A percentile compares a stretch with the other conserved stretches of the same genome.
Evolutionary conservation across 768 basidiomycete species (phyloP).

Genomic region (Leccinum longicurvipes): DNA sequence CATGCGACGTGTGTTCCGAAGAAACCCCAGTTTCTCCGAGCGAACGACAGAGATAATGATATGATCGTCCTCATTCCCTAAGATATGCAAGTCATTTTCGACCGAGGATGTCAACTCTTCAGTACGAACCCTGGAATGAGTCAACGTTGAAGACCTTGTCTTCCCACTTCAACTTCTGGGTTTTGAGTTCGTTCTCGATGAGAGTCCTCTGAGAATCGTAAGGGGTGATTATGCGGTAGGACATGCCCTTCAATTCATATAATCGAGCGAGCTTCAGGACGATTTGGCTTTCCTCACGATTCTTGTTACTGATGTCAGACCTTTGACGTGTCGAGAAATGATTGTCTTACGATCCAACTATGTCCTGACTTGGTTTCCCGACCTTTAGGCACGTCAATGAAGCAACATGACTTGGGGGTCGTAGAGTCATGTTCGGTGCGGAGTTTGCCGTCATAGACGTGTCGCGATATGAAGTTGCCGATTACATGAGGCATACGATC

Average conservation of each 20-base stretch:
- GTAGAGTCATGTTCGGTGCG: constrained; percentile 49
- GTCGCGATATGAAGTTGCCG: constrained; percentile 63
- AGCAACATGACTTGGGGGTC: constrained; percentile 31
- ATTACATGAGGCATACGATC: constrained; percentile 83
- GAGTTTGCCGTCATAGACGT: constrained; percentile 59
- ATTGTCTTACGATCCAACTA: constrained; percentile 36
- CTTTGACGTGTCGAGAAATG: not conserved
- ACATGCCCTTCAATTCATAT: constrained; percentile 42
- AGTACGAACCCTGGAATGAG: constrained; percentile 66
- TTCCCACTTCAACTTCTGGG: constrained; percentile 47
- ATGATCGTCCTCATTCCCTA: constrained; percentile 79
- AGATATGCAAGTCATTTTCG: constrained; percentile 6
- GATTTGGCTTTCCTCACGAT: constrained; percentile 49
- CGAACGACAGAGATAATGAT: constrained; percentile 73
- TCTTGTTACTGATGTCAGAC: constrained; percentile 42
- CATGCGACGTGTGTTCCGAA: constrained; percentile 58
- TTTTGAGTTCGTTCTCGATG: constrained; percentile 56
- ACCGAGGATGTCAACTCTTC: not conserved
- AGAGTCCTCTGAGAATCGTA: constrained; percentile 67
- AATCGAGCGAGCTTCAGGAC: constrained; percentile 53
- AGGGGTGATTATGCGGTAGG: constrained; percentile 71
- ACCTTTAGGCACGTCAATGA: constrained; percentile 39
- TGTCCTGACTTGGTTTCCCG: constrained; percentile 23
- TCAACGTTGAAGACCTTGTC: constrained; percentile 78
- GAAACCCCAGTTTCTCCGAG: constrained; percentile 59